Evolutionary conservation across 257 asterid genomes (phyloP).

Genomic region (Salvia miltiorrhiza): DNA sequence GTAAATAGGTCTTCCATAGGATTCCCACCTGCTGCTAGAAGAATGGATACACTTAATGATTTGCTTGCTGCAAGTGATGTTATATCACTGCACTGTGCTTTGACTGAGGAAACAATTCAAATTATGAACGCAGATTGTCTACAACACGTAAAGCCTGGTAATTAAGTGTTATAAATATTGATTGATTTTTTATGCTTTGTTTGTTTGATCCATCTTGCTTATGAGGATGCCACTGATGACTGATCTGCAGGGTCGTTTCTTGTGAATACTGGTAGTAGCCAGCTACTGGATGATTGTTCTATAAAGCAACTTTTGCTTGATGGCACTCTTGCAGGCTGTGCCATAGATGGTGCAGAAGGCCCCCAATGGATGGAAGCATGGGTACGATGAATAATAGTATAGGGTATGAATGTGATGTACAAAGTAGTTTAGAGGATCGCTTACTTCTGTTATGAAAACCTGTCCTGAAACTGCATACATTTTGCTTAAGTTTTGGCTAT

Average conservation of each 20-base stretch:
- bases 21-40: constrained; percentile 93
- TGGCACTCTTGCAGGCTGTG: constrained; percentile 95
- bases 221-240: constrained; percentile 24
- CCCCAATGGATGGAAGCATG: constrained; percentile 99
- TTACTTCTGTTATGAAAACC: not conserved
- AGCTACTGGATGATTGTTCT: constrained; percentile 96
- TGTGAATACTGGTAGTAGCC: constrained; percentile 96
- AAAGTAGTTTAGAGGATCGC: not conserved
- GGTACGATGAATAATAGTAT: constrained; percentile 76
- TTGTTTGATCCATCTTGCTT: not conserved
- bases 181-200: not conserved
- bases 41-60: constrained; percentile 97
- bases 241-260: constrained; percentile 77
- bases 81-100: constrained; percentile 86
- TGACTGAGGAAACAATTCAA: constrained; percentile 83
- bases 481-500: not conserved
- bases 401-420: constrained; percentile 32
- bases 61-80: constrained; percentile 98
- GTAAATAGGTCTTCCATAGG: constrained; percentile 51
- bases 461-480: not conserved
- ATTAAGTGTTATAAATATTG: not conserved
- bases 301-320: constrained; percentile 95
- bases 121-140: constrained; percentile 84
- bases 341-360: constrained; percentile 99
- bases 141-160: constrained; percentile 95